phyloP scores from a whole-genome alignment of 768 basidiomycete genomes.

The Suillus subalutaceus region DNA sequence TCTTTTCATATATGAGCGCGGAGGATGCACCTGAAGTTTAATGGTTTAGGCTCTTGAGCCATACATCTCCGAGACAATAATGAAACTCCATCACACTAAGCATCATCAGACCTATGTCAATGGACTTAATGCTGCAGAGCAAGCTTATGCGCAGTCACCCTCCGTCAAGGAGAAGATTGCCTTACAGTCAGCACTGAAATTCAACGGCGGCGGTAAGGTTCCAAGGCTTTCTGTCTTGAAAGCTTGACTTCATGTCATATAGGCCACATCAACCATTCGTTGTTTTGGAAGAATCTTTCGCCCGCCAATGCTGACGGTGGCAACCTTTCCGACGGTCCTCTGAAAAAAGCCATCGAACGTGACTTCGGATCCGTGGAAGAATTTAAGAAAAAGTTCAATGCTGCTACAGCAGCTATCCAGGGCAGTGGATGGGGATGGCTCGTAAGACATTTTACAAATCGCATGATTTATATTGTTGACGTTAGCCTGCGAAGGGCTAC shows the following conservation, averaged over 20 bases:
- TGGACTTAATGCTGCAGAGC: slow-evolving; percentile 91
- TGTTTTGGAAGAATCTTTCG: slow-evolving; percentile 98
- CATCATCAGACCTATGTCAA: slow-evolving; percentile 94
- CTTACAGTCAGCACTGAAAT: slow-evolving; percentile 91
- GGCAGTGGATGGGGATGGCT: slow-evolving; percentile 99
- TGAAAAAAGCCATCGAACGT: slow-evolving; percentile 74
- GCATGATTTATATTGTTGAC: not conserved
- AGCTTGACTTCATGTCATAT: not conserved
- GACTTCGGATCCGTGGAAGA: slow-evolving; percentile 88
- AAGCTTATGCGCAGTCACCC: slow-evolving; percentile 66
- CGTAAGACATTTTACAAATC: slow-evolving; percentile 41
- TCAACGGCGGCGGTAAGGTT: slow-evolving; percentile 88
- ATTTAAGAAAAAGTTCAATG: slow-evolving; percentile 86
- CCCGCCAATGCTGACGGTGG: slow-evolving; percentile 69
- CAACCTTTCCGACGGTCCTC: slow-evolving; percentile 60
- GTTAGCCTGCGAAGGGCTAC: slow-evolving; percentile 55
- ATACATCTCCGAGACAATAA: slow-evolving; percentile 88
- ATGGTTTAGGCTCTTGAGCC: slow-evolving; percentile 81
- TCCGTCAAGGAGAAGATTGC: slow-evolving; percentile 78
- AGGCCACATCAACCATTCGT: slow-evolving; percentile 94
- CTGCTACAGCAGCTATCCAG: slow-evolving; percentile 89
- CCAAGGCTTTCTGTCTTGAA: not conserved
- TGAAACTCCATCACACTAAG: slow-evolving; percentile 91
- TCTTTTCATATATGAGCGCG: slow-evolving; percentile 4
- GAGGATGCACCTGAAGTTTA: slow-evolving; percentile 6